These are phyloP conservation scores for Esteya vermicola DNA, from an alignment of 2,329 filamentous ascomycete species.

Conservation along the genomic window DNA sequence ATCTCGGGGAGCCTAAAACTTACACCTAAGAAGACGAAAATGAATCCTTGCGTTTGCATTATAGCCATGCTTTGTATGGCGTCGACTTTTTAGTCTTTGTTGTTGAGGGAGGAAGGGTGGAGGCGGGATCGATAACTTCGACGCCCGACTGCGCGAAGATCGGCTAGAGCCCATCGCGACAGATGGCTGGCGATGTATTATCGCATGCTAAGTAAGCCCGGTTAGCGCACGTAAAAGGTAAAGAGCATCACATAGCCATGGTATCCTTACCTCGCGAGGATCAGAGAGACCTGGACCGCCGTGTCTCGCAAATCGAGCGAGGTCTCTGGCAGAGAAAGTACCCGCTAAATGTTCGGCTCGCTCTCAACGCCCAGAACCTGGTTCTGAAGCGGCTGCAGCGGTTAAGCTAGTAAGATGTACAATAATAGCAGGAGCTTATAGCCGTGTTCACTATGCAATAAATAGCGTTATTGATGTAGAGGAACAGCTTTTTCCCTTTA, in stretches of 20 bases:
- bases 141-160: slow-evolving; percentile 7
- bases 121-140: slow-evolving; percentile 10
- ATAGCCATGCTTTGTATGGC: too few species aligned
- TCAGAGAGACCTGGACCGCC: slow-evolving; percentile 14
- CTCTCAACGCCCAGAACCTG: too few species aligned
- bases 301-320: slow-evolving; percentile 13
- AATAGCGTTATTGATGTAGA: too few species aligned
- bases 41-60: too few species aligned
- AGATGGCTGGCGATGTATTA: neutral
- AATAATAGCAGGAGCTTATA: too few species aligned
- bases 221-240: slow-evolving; percentile 2
- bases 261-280: slow-evolving; percentile 12
- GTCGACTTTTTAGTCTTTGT: slow-evolving; percentile 14
- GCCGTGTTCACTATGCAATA: too few species aligned
- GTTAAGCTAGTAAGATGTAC: too few species aligned
- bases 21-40: too few species aligned
- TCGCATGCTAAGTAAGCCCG: slow-evolving; percentile 2
- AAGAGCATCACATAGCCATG: neutral
- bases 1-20: too few species aligned
- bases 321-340: slow-evolving; percentile 2
- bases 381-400: too few species aligned
- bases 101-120: slow-evolving; percentile 5
- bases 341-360: too few species aligned
- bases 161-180: slow-evolving; percentile 7
- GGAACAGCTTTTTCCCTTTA: too few species aligned